Conservation (phyloP, 257 asterid species). For the Leonotis leonurus region DNA sequence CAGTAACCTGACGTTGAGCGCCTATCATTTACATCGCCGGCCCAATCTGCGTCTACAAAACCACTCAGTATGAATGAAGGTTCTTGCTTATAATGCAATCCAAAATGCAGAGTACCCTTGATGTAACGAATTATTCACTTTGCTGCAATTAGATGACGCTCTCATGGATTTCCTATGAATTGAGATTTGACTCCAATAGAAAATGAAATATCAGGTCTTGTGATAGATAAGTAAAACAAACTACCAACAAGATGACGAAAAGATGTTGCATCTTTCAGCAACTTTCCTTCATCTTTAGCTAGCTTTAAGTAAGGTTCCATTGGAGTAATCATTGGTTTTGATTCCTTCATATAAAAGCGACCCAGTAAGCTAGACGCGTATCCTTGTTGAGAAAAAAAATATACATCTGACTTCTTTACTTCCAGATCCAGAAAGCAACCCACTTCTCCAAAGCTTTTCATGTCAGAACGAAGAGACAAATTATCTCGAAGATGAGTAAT, state of each 20-base stretch:
- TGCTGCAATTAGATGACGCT: no score
- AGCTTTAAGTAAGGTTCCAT: constrained; percentile 17
- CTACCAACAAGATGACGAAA: constrained; percentile 27
- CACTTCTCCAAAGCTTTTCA: background rate
- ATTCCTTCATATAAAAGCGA: background rate
- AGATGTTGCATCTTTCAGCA: background rate
- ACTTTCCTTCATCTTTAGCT: constrained; percentile 9
- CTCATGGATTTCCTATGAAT: no score
- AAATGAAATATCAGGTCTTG: no score
- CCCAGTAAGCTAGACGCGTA: constrained; percentile 1
- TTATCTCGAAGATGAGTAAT: background rate
- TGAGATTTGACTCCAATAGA: no score
- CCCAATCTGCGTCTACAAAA: constrained; percentile 24
- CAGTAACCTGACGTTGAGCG: constrained; percentile 10
- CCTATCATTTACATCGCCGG: constrained; percentile 12
- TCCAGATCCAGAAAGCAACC: constrained; percentile 6
- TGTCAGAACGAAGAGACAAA: background rate
- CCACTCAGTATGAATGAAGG: background rate
- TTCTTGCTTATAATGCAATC: background rate
- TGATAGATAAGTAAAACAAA: background rate
- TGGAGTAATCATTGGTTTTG: no score
- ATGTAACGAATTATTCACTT: no score
- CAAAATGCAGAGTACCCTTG: no score
- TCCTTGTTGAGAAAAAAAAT: background rate
- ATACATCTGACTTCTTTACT: background rate